These are phyloP conservation scores for Xylariaceae sp. DNA, from an alignment of 2,329 filamentous ascomycete genomes.

Conservation along the genomic window DNA sequence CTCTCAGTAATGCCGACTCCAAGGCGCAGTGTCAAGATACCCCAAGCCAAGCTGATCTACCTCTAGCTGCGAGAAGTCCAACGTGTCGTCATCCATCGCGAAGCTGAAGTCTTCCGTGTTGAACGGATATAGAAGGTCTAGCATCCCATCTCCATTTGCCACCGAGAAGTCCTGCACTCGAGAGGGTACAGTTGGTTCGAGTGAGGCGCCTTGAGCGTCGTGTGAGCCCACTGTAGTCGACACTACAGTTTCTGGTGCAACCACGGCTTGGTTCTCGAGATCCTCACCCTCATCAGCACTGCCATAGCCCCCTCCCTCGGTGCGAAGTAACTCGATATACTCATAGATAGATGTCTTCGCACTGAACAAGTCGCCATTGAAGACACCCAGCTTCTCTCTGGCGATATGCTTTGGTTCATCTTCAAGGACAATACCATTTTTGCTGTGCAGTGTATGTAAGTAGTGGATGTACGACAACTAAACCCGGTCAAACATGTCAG, in stretches of 20 bases:
- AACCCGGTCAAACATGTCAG: no score
- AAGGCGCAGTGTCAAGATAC: neutral
- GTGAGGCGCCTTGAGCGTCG: neutral
- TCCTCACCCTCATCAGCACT: neutral
- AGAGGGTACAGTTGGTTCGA: neutral
- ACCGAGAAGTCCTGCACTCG: neutral
- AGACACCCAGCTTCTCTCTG: neutral
- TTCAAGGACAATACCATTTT: neutral
- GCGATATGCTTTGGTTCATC: neutral
- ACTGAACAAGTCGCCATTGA: neutral
- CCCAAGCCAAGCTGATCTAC: neutral
- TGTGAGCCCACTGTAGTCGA: neutral
- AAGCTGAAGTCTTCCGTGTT: neutral
- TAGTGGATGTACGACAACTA: neutral
- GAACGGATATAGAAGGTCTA: neutral
- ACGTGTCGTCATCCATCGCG: neutral
- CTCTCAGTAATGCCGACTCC: neutral
- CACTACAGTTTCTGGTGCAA: neutral
- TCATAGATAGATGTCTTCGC: neutral
- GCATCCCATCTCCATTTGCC: neutral
- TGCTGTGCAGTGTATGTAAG: constrained; percentile 1
- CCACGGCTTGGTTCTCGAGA: neutral
- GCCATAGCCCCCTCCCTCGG: constrained; percentile 6
- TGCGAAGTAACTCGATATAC: constrained; percentile 2
- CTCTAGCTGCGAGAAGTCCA: neutral